These are phyloP conservation scores for Luffa aegyptiaca DNA, from an alignment of 306 rosid species.

Conservation along the genomic window DNA sequence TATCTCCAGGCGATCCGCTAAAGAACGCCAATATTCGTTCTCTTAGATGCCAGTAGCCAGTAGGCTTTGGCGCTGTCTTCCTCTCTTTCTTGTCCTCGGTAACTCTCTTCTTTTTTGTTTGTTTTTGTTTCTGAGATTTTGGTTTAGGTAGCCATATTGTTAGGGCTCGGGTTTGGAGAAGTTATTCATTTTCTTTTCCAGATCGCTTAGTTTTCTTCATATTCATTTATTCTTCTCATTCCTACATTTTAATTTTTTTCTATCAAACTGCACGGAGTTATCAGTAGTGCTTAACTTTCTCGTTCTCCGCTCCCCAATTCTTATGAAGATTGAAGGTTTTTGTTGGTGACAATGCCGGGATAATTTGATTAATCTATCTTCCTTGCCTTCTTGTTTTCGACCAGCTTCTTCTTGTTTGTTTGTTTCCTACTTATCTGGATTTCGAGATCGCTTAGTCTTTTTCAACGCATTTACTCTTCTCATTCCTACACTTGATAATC, in stretches of 20 bases:
- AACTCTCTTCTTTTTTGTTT: not conserved
- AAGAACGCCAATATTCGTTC: not conserved
- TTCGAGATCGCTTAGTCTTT: too few species aligned
- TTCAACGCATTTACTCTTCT: too few species aligned
- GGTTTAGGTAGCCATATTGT: not conserved
- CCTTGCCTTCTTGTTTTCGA: not conserved
- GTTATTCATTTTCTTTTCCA: too few species aligned
- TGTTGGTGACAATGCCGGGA: not conserved
- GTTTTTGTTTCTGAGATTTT: not conserved
- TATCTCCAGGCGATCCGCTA: not conserved
- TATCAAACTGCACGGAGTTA: not conserved
- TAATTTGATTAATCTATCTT: not conserved
- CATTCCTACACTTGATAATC: too few species aligned
- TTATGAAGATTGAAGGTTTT: too few species aligned
- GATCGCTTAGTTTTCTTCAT: not conserved
- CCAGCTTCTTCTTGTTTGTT: not conserved
- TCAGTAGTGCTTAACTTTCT: too few species aligned
- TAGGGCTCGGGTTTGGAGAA: not conserved
- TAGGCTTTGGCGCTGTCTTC: not conserved
- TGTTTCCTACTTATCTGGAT: not conserved
- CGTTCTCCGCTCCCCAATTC: too few species aligned
- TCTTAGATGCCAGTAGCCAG: not conserved
- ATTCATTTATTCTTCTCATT: not conserved
- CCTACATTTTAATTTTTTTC: not conserved
- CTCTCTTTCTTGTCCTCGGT: not conserved